Evolutionary conservation across 2,329 filamentous ascomycete genomes (phyloP).

Genomic region (Setomelanomma holmii): DNA sequence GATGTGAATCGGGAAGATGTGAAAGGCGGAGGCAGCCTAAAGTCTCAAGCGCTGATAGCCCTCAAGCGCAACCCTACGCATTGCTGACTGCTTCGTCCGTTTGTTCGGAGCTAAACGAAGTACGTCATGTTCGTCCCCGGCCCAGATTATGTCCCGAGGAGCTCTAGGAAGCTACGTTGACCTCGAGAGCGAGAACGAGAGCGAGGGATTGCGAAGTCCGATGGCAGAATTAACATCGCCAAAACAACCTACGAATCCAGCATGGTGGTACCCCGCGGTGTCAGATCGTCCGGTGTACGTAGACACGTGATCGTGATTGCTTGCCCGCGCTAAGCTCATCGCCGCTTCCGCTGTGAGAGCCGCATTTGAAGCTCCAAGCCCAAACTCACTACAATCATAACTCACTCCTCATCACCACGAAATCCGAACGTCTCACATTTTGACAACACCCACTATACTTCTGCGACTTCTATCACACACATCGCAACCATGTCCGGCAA

Average conservation of each 20-base stretch:
- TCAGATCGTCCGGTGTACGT: conserved; percentile 1
- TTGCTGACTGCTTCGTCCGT: conserved; percentile 25
- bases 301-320: conserved; percentile 21
- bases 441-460: neutral
- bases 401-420: neutral
- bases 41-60: conserved; percentile 1
- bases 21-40: conserved; percentile 7
- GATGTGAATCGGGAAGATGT: neutral
- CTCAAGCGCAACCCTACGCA: conserved; percentile 1
- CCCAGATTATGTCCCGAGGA: neutral
- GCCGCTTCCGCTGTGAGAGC: conserved; percentile 21
- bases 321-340: conserved; percentile 17
- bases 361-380: conserved; percentile 23
- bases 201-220: neutral
- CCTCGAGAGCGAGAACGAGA: neutral
- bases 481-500: conserved; percentile 55
- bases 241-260: neutral
- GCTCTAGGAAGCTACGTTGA: neutral
- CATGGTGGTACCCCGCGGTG: conserved; percentile 11
- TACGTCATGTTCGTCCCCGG: conserved; percentile 18
- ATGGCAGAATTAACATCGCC: no score
- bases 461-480: neutral
- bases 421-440: neutral
- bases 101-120: conserved; percentile 18
- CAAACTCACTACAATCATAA: conserved; percentile 6